Conservation (phyloP, 2,329 filamentous ascomycete species). For the Hymenoscyphus infarciens region DNA sequence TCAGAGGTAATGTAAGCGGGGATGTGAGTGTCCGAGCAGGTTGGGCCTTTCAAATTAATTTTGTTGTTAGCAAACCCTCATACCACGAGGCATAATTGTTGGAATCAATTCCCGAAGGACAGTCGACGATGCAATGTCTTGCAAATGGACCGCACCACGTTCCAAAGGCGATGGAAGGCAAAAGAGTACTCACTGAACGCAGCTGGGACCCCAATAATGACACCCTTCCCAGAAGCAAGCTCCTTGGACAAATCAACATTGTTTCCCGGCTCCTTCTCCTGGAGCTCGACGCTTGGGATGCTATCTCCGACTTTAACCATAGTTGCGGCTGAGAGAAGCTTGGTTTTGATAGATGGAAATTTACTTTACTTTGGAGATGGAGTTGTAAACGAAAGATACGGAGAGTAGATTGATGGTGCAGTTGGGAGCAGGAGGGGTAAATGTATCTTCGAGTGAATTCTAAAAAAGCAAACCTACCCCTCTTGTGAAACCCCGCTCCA, state of each 20-base stretch:
- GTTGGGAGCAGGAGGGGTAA: background rate
- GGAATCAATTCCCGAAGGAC: background rate
- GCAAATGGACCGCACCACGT: background rate
- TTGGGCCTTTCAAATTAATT: constrained; percentile 44
- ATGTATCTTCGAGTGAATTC: background rate
- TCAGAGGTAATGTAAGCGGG: constrained; percentile 82
- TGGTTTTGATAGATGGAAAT: background rate
- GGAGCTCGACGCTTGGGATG: constrained; percentile 73
- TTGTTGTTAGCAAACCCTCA: constrained; percentile 6
- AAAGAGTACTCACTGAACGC: constrained; percentile 57
- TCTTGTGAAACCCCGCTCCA: constrained; percentile 6
- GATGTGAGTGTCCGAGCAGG: constrained; percentile 68
- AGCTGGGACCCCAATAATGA: constrained; percentile 82
- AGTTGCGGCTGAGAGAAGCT: background rate
- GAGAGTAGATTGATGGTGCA: background rate
- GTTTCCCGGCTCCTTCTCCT: constrained; percentile 84
- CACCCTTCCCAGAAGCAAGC: constrained; percentile 65
- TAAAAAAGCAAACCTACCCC: constrained; percentile 2
- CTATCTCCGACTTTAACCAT: constrained; percentile 70
- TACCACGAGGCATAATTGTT: background rate
- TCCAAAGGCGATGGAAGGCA: background rate
- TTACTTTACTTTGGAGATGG: background rate
- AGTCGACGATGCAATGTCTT: background rate
- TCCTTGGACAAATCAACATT: constrained; percentile 84
- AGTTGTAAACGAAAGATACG: background rate